Percentiles rank a stretch among this genome's conserved stretches.
These are phyloP conservation scores for Cercophora sp. DNA, from an alignment of 495 filamentous ascomycete genomes.

Conservation along the genomic window DNA sequence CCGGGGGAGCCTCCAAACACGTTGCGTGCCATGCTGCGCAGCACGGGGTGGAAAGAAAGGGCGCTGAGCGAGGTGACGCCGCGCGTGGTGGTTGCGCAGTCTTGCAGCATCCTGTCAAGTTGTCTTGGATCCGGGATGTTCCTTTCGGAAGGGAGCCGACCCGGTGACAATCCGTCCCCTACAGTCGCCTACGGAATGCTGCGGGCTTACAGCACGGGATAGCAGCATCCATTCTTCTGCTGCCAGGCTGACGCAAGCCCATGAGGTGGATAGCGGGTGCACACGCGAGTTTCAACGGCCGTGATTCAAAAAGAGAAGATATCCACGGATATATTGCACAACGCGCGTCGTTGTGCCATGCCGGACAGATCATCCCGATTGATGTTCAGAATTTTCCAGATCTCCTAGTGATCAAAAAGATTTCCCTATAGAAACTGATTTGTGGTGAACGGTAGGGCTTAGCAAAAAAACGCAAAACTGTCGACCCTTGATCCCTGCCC, in stretches of 20 bases:
- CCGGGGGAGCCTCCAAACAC: background rate
- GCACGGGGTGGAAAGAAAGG: background rate
- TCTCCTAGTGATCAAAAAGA: background rate
- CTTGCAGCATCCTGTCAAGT: background rate
- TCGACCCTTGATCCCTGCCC: slow-evolving; percentile 15
- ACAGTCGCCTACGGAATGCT: background rate
- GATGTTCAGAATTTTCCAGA: slow-evolving; percentile 9
- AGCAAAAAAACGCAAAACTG: background rate
- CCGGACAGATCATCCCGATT: background rate
- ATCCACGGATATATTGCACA: too few species aligned
- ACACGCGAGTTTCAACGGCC: too few species aligned
- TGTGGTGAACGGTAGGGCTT: slow-evolving; percentile 9
- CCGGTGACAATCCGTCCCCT: background rate
- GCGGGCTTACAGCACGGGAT: too few species aligned
- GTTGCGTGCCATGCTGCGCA: background rate
- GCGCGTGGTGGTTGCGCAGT: background rate
- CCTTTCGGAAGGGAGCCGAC: slow-evolving; percentile 9
- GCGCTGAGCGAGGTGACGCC: background rate
- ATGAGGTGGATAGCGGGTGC: too few species aligned
- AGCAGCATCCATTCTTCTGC: too few species aligned
- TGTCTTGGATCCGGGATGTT: slow-evolving; percentile 3
- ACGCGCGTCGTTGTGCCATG: too few species aligned
- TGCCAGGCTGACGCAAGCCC: too few species aligned
- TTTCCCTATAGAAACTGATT: background rate
- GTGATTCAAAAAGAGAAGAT: too few species aligned